These are phyloP conservation scores for Bolboschoenus planiculmis DNA, from an alignment of 176 grass and related monocot species.

Conservation along the genomic window DNA sequence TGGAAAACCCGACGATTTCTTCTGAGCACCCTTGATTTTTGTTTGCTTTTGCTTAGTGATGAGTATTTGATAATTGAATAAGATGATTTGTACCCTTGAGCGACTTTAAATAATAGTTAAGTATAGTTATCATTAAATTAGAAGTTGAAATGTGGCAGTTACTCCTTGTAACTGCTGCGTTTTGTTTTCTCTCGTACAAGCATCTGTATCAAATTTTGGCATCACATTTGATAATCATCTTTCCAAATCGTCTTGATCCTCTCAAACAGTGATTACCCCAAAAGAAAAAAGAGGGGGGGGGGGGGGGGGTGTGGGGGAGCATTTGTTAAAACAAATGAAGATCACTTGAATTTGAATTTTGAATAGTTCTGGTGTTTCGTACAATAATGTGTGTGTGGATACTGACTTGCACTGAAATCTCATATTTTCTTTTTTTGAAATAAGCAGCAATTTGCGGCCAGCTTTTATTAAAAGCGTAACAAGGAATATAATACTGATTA, in stretches of 20 bases:
- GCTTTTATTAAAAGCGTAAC: no score
- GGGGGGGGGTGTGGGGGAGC: no score
- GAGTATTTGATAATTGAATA: neutral
- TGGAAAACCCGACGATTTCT: constrained; percentile 75
- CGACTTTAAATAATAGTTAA: neutral
- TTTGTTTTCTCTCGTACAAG: neutral
- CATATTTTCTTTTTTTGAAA: no score
- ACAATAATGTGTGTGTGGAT: no score
- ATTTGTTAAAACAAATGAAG: neutral
- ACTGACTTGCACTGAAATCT: no score
- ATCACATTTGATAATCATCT: neutral
- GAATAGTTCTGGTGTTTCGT: no score
- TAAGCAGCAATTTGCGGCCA: no score
- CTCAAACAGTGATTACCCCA: neutral
- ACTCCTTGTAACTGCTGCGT: neutral
- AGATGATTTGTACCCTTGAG: neutral
- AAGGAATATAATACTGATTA: no score
- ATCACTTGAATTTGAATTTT: no score
- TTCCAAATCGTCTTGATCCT: neutral
- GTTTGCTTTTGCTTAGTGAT: neutral
- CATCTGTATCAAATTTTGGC: neutral
- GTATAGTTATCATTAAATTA: neutral
- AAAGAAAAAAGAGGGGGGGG: neutral
- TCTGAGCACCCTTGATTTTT: neutral
- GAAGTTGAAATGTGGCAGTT: neutral